Conservation (phyloP, 2,329 filamentous ascomycete species). For the Xylariaceae sp. region DNA sequence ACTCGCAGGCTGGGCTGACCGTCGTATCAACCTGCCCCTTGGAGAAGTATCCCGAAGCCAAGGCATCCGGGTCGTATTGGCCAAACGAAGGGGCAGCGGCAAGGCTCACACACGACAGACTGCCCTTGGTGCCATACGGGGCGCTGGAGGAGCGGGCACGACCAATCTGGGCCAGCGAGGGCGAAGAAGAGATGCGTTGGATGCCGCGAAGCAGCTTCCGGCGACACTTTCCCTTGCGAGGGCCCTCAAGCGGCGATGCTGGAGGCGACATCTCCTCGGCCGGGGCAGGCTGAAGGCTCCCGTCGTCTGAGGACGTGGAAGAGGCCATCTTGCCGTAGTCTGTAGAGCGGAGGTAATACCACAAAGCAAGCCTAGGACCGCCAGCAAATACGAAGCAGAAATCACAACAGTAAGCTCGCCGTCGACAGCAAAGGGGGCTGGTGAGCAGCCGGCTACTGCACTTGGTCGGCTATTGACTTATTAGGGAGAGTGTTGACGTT, state of each 20-base stretch:
- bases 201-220: conserved; percentile 65
- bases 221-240: conserved; percentile 57
- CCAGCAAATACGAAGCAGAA: too few species aligned
- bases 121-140: conserved; percentile 51
- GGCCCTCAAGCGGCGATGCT: conserved; percentile 18
- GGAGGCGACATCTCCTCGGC: conserved; percentile 13
- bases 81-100: conserved; percentile 34
- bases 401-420: too few species aligned
- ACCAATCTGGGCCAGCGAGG: conserved; percentile 58
- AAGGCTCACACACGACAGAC: conserved; percentile 49
- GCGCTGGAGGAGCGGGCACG: conserved; percentile 61
- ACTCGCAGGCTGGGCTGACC: conserved; percentile 32
- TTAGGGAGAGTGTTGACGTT: too few species aligned
- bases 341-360: too few species aligned
- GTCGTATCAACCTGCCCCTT: conserved; percentile 31
- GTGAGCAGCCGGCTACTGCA: too few species aligned
- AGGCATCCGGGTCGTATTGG: conserved; percentile 25
- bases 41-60: conserved; percentile 24
- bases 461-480: too few species aligned
- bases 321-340: conserved; percentile 10
- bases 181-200: conserved; percentile 75
- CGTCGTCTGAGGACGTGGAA: conserved; percentile 4
- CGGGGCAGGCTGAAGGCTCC: conserved; percentile 10
- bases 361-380: too few species aligned
- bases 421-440: too few species aligned